Evolutionary conservation across 2,329 filamentous ascomycete genomes (phyloP), one percentile per base, ranked within the genome.

Genomic region (Diaporthe ilicicola): DNA sequence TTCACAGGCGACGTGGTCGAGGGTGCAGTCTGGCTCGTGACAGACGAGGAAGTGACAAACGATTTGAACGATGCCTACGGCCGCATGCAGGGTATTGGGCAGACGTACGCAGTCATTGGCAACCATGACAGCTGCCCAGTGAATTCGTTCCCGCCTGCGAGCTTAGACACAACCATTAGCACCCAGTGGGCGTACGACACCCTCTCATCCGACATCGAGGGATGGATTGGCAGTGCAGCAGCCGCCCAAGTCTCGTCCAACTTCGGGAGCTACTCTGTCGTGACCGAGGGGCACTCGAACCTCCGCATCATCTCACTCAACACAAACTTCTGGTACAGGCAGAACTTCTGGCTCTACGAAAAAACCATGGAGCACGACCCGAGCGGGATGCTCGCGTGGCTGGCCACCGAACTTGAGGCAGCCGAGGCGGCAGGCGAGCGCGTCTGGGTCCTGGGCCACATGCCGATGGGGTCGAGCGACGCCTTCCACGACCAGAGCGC

Each of bases 1-100:
- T 90, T 89, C 78, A 90, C 88, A 0, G 89, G 89, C 7, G 88
- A 90, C 72, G 83, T 90, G 34, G 81, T 89, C 12, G 86, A 89
- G 70, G 86, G 88, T 70, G 83, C 82, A 2, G 75, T 86, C 61
- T 87, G 85, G 85, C 81, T 83, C 67, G 86, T 84, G 44, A 76
- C 70, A n/a, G 73, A 74, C 68, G 54, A 62, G 62, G 76, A 77
- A 70, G 80, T 79, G 67, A 75, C 73, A 6, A 61, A 74, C 74
- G 75, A 74, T 50, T 76, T 90, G 69, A 79, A 82, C 32, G 77
- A 82, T 42, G 84, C 86, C 5, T 89, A 88, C 74, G 74, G 75
- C 4, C 79, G 81, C 51, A 88, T 89, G 82, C 77, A 81, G 27
- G 74, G 76, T 0, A 76, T 80, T 0, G 79, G 83, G 5, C 78